Percentiles rank a stretch among this genome's conserved stretches.
Evolutionary conservation across 1,284 basidiomycete species (phyloP).

Genomic region (Leccinum glutinopallens): DNA sequence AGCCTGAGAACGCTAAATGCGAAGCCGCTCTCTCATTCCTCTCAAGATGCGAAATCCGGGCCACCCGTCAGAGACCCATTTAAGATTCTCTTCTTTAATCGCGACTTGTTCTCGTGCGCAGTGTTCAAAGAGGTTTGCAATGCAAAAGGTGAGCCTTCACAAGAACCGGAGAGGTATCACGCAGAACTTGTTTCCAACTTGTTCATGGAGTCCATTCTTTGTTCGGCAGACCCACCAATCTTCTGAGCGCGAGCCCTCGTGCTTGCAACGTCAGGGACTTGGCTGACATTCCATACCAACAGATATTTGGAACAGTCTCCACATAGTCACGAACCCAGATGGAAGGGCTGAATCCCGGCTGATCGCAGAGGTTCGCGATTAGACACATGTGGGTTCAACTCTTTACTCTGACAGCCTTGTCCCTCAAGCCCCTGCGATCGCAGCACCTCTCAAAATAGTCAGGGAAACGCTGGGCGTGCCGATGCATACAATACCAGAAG

Average conservation of each 20-base stretch:
- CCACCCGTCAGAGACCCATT: constrained; percentile 34
- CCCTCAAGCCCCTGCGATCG: constrained; percentile 15
- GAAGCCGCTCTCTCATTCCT: neutral
- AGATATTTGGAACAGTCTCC: constrained; percentile 35
- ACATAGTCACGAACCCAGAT: constrained; percentile 52
- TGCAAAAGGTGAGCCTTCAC: constrained; percentile 39
- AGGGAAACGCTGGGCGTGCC: constrained; percentile 46
- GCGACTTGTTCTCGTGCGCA: constrained; percentile 58
- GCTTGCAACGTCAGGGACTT: neutral
- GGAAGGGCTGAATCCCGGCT: constrained; percentile 24
- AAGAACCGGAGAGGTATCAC: neutral
- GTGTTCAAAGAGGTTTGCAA: constrained; percentile 46
- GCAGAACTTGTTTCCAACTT: neutral
- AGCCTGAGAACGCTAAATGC: neutral
- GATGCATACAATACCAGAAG: constrained; percentile 59
- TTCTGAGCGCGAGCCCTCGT: neutral
- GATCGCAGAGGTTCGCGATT: constrained; percentile 39
- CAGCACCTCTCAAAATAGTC: constrained; percentile 39
- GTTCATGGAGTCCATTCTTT: neutral
- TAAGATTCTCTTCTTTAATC: constrained; percentile 56
- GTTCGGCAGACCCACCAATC: neutral
- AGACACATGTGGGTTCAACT: constrained; percentile 28
- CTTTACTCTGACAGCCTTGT: neutral
- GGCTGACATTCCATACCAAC: constrained; percentile 18
- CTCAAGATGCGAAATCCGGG: neutral